Evolutionary conservation across 345 rosid species (phyloP).

Genomic region (Arabis alpina): DNA sequence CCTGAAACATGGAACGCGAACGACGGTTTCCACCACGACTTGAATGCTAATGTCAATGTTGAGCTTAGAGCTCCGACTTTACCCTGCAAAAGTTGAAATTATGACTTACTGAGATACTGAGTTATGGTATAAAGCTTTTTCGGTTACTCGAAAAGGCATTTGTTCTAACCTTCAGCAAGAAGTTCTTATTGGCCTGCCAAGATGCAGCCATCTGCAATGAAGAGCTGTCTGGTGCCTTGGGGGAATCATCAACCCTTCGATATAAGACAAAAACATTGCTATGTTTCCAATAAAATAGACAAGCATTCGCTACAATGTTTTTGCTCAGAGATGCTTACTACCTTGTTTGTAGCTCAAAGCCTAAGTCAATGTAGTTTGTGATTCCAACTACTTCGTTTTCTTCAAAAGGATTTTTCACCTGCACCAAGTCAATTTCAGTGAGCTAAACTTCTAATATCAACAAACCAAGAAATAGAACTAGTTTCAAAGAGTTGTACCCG

Average conservation of each 20-base stretch:
- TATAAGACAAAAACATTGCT: slow-evolving; percentile 19
- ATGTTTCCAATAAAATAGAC: slow-evolving; percentile 28
- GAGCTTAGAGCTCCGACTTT: slow-evolving; percentile 84
- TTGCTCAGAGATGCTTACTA: slow-evolving; percentile 38
- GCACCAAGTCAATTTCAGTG: no score
- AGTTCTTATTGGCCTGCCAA: slow-evolving; percentile 96
- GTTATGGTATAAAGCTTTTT: slow-evolving; percentile 15
- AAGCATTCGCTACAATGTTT: not conserved
- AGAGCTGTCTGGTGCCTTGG: slow-evolving; percentile 49
- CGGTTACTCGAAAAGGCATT: not conserved
- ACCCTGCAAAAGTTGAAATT: slow-evolving; percentile 50
- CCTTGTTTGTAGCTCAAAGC: slow-evolving; percentile 88
- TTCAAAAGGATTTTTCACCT: slow-evolving; percentile 91
- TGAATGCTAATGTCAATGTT: slow-evolving; percentile 73
- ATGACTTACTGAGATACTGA: not conserved
- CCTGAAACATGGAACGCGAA: slow-evolving; percentile 84
- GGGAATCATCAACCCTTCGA: slow-evolving; percentile 61
- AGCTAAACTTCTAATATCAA: no score
- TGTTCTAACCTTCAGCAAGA: slow-evolving; percentile 68
- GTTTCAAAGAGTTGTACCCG: slow-evolving; percentile 59
- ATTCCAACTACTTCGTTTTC: slow-evolving; percentile 83
- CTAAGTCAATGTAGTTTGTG: slow-evolving; percentile 91
- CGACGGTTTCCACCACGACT: slow-evolving; percentile 98
- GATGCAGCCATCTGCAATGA: slow-evolving; percentile 89
- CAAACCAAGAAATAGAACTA: no score